Evolutionary conservation across 2,329 filamentous ascomycete genomes (phyloP), one percentile per base, ranked within the genome.

Genomic region (Myriangium duriaei): DNA sequence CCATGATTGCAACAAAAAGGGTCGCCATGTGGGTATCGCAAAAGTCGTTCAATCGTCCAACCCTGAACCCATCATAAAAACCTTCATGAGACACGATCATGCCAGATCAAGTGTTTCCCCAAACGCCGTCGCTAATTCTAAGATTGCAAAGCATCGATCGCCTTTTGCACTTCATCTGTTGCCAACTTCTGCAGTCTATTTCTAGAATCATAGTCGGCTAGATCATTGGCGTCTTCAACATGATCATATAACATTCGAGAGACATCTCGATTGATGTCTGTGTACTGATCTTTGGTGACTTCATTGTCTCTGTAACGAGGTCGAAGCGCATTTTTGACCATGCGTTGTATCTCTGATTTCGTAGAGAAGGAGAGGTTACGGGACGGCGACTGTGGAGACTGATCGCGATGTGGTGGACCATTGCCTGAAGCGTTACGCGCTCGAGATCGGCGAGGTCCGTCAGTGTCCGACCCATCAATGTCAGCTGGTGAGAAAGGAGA

Each of bases 211-310:
- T 79, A 70, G 50, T 81, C 73, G 4, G 61, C 54, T 18, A 91
- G 68, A 14, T 59, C 61, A 36, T 59, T 57, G 26, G 67, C 60
- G 42, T 66, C 67, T 4, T 68, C 68, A 16, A 75, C 69, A 32
- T 65, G 64, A 19, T 77, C 85, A 60, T 98, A 98, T 42, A 98
- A 67, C 62, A 80, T 82, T 41, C 85, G 79, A 30, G 85, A 95
- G 21, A 96, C 78, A 43, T 81, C 79, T 45, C 86, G 79, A 55
- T 96, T 96, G 60, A 96, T 94, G 40, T 76, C 76, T 2, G 84
- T 88, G 57, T 93, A 98, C 58, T 95, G 81, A 42, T 94, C 83
- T 48, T 86, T 83, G 12, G 79, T 85, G 44, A 96, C 71, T 45
- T 79, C 74, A 49, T 81, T 79, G 30, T 79, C 79, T 45, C 78